A percentile compares a stretch with the other conserved stretches of the same genome.
These are phyloP conservation scores for Lolium multiflorum DNA, from an alignment of 176 grass and related monocot species.

Conservation along the genomic window DNA sequence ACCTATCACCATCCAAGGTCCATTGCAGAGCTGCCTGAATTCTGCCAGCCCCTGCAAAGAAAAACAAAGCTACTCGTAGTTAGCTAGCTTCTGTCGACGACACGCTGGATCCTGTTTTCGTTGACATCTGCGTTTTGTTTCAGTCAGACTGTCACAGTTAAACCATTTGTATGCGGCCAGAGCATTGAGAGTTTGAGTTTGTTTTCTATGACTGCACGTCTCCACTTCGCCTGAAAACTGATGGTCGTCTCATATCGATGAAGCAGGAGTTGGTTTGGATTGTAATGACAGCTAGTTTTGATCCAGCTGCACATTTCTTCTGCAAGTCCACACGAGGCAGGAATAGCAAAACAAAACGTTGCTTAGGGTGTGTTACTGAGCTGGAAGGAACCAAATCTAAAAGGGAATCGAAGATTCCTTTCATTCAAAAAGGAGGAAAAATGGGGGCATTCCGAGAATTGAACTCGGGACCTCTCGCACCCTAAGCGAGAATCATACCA, in stretches of 20 bases:
- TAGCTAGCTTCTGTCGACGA: background rate
- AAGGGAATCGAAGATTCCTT: background rate
- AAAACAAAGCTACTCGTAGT: no score
- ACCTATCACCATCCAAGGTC: no score
- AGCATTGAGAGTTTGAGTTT: background rate
- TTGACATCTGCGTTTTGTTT: background rate
- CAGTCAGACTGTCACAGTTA: background rate
- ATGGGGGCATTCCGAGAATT: slow-evolving; percentile 94
- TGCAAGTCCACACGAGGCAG: background rate
- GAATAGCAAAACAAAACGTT: background rate
- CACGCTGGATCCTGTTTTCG: background rate
- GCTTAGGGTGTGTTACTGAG: background rate
- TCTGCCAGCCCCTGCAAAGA: no score
- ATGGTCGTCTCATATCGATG: background rate
- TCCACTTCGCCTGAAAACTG: background rate
- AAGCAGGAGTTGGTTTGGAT: background rate
- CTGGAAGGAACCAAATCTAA: background rate
- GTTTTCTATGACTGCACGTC: background rate
- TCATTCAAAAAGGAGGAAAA: rapidly evolving
- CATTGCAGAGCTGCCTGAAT: no score
- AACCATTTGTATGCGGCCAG: background rate
- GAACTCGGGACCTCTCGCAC: slow-evolving; percentile 93
- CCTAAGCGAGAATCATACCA: slow-evolving; percentile 99
- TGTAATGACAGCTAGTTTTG: background rate
- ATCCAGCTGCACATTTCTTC: no score